These are phyloP conservation scores for Alternaria longipes DNA, from an alignment of 2,329 filamentous ascomycete genomes.

Conservation along the genomic window DNA sequence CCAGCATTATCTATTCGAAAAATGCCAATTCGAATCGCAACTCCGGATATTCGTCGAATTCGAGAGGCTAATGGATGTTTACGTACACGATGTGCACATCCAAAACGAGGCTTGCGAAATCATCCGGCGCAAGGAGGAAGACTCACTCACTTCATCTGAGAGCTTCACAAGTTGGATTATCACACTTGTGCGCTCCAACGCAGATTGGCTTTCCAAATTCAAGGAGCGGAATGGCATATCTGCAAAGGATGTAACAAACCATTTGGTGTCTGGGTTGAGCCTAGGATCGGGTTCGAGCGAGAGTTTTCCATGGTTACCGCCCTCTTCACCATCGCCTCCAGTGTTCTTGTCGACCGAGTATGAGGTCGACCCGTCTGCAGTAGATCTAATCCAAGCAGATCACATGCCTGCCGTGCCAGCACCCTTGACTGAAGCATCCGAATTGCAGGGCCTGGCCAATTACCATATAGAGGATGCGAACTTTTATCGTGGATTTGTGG, in stretches of 20 bases:
- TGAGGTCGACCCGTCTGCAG: background rate
- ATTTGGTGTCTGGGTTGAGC: background rate
- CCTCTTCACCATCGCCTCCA: background rate
- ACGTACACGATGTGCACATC: background rate
- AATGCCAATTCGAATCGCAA: background rate
- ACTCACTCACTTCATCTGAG: background rate
- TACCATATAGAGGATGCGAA: background rate
- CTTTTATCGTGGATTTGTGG: background rate
- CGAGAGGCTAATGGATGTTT: background rate
- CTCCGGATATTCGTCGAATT: background rate
- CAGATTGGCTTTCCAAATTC: background rate
- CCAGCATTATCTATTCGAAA: background rate
- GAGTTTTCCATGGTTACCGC: background rate
- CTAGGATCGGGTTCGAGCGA: background rate
- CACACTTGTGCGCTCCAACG: background rate
- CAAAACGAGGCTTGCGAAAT: background rate
- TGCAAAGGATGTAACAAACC: background rate
- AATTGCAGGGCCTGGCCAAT: background rate
- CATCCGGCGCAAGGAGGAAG: background rate
- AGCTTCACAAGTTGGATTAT: background rate
- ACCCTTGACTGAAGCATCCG: background rate
- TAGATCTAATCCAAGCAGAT: background rate
- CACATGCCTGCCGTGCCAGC: background rate
- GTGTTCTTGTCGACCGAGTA: background rate
- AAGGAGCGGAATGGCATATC: background rate